Percentiles rank a stretch among this genome's conserved stretches.
Conservation (phyloP, 2,329 filamentous ascomycete genomes). For the Cladophialophora bantiana region DNA sequence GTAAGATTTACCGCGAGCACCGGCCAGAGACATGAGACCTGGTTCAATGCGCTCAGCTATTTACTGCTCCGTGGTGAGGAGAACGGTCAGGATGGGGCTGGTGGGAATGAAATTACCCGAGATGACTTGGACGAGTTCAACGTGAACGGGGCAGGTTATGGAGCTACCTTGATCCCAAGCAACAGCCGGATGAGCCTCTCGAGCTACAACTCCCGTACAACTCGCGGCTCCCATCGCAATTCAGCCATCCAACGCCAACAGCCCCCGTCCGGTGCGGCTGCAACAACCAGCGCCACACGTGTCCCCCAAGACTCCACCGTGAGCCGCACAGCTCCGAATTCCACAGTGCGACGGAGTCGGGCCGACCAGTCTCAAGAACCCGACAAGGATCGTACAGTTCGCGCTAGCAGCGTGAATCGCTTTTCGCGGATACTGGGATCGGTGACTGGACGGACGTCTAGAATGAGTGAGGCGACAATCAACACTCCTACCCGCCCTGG, state of each 20-base stretch:
- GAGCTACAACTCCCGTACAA: constrained; percentile 79
- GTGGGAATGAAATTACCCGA: constrained; percentile 63
- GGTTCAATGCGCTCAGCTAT: constrained; percentile 97
- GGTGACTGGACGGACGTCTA: constrained; percentile 54
- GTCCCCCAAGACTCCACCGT: constrained; percentile 44
- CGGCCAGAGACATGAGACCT: constrained; percentile 93
- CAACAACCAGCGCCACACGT: constrained; percentile 45
- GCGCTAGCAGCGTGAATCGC: constrained; percentile 40
- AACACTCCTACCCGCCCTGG: constrained; percentile 25
- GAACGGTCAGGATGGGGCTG: constrained; percentile 51
- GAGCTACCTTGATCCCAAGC: constrained; percentile 60
- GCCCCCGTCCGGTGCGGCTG: constrained; percentile 48
- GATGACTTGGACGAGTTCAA: constrained; percentile 82
- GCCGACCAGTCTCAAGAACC: constrained; percentile 53
- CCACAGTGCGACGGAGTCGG: constrained; percentile 42
- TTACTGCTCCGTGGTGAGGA: constrained; percentile 76
- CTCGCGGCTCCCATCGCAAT: constrained; percentile 58
- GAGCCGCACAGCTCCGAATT: constrained; percentile 40
- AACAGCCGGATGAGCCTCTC: constrained; percentile 65
- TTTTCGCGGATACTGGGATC: constrained; percentile 54
- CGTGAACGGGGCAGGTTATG: constrained; percentile 73
- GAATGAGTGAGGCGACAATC: constrained; percentile 31
- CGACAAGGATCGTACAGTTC: constrained; percentile 57
- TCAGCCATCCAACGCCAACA: constrained; percentile 48
- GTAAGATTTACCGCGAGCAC: constrained; percentile 96